Evolutionary conservation across 495 filamentous ascomycete species (phyloP).

Genomic region (Staphylotrichum longicolle): DNA sequence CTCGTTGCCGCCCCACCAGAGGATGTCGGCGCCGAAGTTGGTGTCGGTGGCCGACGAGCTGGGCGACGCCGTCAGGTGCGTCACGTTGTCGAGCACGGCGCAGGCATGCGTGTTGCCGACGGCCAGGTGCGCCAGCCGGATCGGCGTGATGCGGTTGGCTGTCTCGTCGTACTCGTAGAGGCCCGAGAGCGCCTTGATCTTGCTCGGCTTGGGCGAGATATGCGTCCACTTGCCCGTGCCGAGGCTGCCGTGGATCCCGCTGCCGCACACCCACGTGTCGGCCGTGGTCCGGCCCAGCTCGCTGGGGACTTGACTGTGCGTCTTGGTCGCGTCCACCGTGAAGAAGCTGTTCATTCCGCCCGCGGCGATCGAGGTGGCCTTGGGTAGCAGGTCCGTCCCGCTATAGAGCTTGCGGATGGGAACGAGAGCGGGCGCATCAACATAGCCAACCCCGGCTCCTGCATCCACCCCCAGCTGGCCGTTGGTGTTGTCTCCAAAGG

Average conservation of each 20-base stretch:
- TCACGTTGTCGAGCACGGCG: constrained; percentile 77
- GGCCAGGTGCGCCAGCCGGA: constrained; percentile 66
- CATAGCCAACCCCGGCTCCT: constrained; percentile 52
- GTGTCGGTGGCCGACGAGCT: constrained; percentile 59
- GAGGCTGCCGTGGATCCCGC: constrained; percentile 77
- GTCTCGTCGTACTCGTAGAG: constrained; percentile 83
- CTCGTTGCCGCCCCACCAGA: constrained; percentile 96
- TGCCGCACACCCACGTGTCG: constrained; percentile 83
- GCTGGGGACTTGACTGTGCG: constrained; percentile 27
- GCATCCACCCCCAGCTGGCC: constrained; percentile 81
- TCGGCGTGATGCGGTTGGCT: constrained; percentile 64
- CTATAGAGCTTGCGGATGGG: constrained; percentile 69
- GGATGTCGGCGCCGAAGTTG: constrained; percentile 78
- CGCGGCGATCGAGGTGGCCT: constrained; percentile 71
- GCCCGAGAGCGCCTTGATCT: constrained; percentile 78
- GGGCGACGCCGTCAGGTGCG: constrained; percentile 54
- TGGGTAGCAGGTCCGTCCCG: constrained; percentile 55
- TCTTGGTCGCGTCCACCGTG: constrained; percentile 69
- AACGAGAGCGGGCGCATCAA: constrained; percentile 69
- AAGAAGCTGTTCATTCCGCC: constrained; percentile 86
- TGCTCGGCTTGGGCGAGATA: constrained; percentile 70
- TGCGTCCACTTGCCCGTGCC: constrained; percentile 92
- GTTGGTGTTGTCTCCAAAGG: constrained; percentile 84
- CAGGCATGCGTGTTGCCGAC: constrained; percentile 76
- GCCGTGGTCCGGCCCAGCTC: constrained; percentile 53